Base-by-base conservation (phyloP, 2,329 filamentous ascomycete genomes). In the Hyphodiscus sp. region DNA sequence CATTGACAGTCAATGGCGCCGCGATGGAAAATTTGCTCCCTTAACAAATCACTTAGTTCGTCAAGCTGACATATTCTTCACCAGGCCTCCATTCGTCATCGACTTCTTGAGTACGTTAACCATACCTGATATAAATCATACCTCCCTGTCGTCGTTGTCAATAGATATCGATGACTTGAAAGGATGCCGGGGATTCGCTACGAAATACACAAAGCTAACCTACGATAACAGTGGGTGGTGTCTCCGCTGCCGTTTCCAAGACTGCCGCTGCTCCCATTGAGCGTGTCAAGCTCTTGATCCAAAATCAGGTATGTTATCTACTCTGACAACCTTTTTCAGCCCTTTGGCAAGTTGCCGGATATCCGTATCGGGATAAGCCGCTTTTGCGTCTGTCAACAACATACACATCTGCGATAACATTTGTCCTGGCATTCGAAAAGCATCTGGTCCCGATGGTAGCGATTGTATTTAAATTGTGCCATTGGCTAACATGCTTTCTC, bases 261-360 rank as follows among this genome's bases (percentile, higher is more conserved):
- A 99, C 94, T 68, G 94, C 94, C 73, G 94, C 94, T 74, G 94
- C 94, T 80, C 94, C 94, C 79, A 99, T 99, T 71, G 94, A 99
- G 91, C 94, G 94, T 91, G 87, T 99, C 81, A 99, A 99, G 91
- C 94, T 99, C 74, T 89, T 99, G 73, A 95, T 99, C 82, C 94
- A 99, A 85, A 99, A 99, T 83, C 94, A 99, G 88, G 91, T 96
- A 85, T 67, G 90, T 81, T 50, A 41, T 49, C 2, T 43, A 20
- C 23, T 3, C 41, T 15, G 45, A 47, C 38, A 15, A 52, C 38
- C 47, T 50, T 51, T 38, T 33, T 15, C 16, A 19, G 18, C 42
- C 18, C 42, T 45, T 46, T 26, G 16, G 26, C 7, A 13, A 50
- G 44, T 30, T 56, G 26, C 46, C 53, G 50, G 49, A 30, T 58